Conservation (phyloP, 768 basidiomycete species). For the Leucogyrophana mollusca region DNA sequence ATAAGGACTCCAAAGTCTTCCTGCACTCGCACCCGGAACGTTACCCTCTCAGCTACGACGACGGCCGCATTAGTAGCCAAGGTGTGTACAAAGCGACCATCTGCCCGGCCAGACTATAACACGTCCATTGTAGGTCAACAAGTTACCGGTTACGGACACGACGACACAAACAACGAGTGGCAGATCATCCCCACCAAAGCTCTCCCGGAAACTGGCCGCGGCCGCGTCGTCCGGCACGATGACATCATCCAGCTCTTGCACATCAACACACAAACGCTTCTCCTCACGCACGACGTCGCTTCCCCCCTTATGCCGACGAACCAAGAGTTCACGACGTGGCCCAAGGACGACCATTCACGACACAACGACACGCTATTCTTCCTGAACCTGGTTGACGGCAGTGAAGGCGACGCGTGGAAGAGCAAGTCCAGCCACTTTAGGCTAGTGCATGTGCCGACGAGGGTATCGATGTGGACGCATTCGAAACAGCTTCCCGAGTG, state of each 20-base stretch:
- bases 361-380: slow-evolving; percentile 91
- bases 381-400: slow-evolving; percentile 67
- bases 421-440: slow-evolving; percentile 94
- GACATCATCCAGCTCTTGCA: slow-evolving; percentile 91
- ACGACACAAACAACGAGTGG: slow-evolving; percentile 96
- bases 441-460: slow-evolving; percentile 84
- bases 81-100: slow-evolving; percentile 40
- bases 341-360: slow-evolving; percentile 71
- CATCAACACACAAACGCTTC: slow-evolving; percentile 74
- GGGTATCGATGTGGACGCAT: slow-evolving; percentile 95
- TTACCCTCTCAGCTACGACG: slow-evolving; percentile 93
- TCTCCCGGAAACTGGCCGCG: slow-evolving; percentile 90
- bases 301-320: slow-evolving; percentile 97
- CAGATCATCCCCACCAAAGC: slow-evolving; percentile 93
- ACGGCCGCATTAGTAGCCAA: slow-evolving; percentile 93
- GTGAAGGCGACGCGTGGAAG: slow-evolving; percentile 83
- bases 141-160: slow-evolving; percentile 92
- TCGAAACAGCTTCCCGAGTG: slow-evolving; percentile 85
- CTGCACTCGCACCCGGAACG: slow-evolving; percentile 90
- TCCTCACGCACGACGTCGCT: slow-evolving; percentile 96
- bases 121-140: slow-evolving; percentile 67
- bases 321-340: slow-evolving; percentile 95
- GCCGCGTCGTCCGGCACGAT: slow-evolving; percentile 86
- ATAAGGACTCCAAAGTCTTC: slow-evolving; percentile 92
- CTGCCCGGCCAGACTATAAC: not conserved